phyloP scores from a whole-genome alignment of 2,329 filamentous ascomycete species.

The Ophiostoma sp. region DNA sequence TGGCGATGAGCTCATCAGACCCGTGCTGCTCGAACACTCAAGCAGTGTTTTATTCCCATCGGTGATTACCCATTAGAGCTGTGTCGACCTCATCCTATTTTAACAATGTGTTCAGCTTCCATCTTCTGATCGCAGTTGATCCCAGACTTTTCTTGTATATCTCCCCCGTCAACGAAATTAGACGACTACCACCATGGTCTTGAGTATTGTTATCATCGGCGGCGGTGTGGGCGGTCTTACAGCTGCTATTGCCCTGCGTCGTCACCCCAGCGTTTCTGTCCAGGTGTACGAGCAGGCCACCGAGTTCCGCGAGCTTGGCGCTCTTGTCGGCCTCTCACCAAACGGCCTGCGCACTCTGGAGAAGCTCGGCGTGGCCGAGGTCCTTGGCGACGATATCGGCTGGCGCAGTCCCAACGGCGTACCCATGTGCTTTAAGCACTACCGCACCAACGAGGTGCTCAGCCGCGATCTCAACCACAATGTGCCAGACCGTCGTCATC shows the following conservation, averaged over 20 bases:
- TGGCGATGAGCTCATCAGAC: not conserved
- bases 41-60: not conserved
- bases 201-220: not conserved
- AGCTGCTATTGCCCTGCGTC: slow-evolving; percentile 15
- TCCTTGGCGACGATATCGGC: not conserved
- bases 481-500: not conserved
- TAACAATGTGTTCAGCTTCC: too few species aligned
- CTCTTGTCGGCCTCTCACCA: not conserved
- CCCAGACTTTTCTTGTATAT: too few species aligned
- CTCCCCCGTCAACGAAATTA: not conserved
- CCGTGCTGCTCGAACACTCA: not conserved
- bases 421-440: not conserved
- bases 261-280: slow-evolving; percentile 17
- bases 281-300: slow-evolving; percentile 20
- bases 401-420: slow-evolving; percentile 2
- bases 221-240: not conserved
- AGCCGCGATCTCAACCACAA: not conserved
- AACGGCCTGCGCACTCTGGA: not conserved
- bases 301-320: slow-evolving; percentile 18
- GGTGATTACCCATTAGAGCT: not conserved
- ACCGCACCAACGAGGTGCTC: not conserved
- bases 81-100: too few species aligned
- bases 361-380: not conserved
- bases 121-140: too few species aligned
- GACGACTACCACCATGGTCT: not conserved